Evolutionary conservation across 805 yeast species (phyloP).

Genomic region (Candida ficus): DNA sequence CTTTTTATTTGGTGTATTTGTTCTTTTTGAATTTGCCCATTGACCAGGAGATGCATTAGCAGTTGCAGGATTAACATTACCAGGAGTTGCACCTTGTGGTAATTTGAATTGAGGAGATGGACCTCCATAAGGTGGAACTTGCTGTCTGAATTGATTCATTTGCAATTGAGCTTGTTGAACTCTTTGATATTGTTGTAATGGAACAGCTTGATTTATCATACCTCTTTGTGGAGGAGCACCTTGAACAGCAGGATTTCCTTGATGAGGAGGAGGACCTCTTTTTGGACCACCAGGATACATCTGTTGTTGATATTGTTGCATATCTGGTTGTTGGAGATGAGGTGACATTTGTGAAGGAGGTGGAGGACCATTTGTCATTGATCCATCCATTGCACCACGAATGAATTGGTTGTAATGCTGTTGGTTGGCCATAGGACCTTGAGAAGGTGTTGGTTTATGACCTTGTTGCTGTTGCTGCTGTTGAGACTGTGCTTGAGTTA

Average conservation of each 20-base stretch:
- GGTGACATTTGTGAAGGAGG: constrained; percentile 8
- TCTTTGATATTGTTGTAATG: too few relatives aligned
- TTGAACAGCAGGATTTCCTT: neutral
- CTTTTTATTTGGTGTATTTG: constrained; percentile 18
- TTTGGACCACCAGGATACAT: constrained; percentile 22
- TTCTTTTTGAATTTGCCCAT: constrained; percentile 6
- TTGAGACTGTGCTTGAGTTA: constrained; percentile 1
- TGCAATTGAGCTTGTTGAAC: constrained; percentile 39
- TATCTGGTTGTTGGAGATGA: constrained; percentile 10
- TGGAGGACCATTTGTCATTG: constrained; percentile 3
- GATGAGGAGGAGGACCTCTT: constrained; percentile 10
- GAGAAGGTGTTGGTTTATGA: too few relatives aligned
- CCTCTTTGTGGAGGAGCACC: too few relatives aligned
- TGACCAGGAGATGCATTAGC: too few relatives aligned
- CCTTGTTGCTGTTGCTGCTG: neutral
- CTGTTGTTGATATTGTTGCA: constrained; percentile 20
- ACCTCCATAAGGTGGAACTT: constrained; percentile 10
- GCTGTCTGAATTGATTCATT: constrained; percentile 46
- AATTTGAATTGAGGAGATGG: too few relatives aligned
- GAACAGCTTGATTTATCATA: too few relatives aligned
- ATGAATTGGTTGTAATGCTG: constrained; percentile 1
- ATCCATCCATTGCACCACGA: neutral
- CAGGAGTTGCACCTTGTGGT: too few relatives aligned
- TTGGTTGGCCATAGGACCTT: neutral
- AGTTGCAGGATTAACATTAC: too few relatives aligned